Evolutionary conservation across 2,329 filamentous ascomycete genomes (phyloP).

Genomic region (Cercospora sp.): DNA sequence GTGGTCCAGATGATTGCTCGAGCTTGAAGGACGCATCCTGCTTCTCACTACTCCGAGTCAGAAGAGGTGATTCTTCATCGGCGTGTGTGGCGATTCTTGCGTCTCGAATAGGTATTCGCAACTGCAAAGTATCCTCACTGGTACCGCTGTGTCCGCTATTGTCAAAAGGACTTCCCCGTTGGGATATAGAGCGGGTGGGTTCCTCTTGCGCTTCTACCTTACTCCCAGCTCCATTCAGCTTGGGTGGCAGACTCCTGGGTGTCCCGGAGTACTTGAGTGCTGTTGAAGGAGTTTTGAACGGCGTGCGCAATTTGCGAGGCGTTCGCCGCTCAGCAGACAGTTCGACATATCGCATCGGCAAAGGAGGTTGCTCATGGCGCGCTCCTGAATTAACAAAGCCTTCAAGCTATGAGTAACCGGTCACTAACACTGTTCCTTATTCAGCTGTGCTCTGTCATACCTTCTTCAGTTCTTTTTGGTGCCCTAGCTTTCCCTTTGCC

Average conservation of each 20-base stretch:
- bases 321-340: conserved; percentile 29
- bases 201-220: background rate
- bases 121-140: conserved; percentile 1
- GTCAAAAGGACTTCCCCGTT: background rate
- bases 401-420: conserved; percentile 28
- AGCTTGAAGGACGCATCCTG: background rate
- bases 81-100: background rate
- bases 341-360: conserved; percentile 18
- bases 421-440: conserved; percentile 4
- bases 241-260: background rate
- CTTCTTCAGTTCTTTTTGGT: conserved; percentile 18
- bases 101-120: conserved; percentile 4
- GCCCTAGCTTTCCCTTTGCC: conserved; percentile 25
- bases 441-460: conserved; percentile 9
- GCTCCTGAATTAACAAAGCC: conserved; percentile 10
- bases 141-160: background rate
- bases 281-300: conserved; percentile 2
- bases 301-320: conserved; percentile 29
- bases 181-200: background rate
- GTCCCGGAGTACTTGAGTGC: background rate
- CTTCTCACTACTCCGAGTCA: background rate
- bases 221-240: conserved; percentile 13
- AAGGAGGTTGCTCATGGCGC: background rate
- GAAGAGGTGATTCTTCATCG: background rate
- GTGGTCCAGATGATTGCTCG: background rate